Evolutionary conservation across 1,284 basidiomycete genomes (phyloP), one percentile per base, ranked within the genome.

Genomic region (Cutaneotrichosporon cavernicola): DNA sequence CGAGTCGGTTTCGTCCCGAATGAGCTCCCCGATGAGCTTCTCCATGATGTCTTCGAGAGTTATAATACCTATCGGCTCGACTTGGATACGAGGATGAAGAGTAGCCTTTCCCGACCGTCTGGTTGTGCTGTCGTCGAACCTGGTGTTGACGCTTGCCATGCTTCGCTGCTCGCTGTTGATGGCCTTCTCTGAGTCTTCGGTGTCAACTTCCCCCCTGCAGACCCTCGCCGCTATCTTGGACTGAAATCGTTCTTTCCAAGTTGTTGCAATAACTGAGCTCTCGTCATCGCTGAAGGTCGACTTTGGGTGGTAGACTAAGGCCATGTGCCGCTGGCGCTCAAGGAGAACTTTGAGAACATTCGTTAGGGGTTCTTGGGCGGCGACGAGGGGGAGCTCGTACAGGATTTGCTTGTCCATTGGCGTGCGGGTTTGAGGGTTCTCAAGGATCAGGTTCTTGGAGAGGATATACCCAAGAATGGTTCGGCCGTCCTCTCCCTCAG

Each of bases 41-140:
- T 96, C 92, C 10, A 96, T 83, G 18, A 96, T 91, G 70, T 96
- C 92, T 78, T 96, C 93, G 3, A 96, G 84, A 1, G 93, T 96
- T 69, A 96, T 95, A 75, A 96, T 92, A 65, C 93, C 93, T 30
- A 96, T 82, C 1, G 92, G 92, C 85, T 88, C 76, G 88, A 90
- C 76, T 62, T 78, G 75, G 56, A 90, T 85, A 89, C 18, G 18
- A 18, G 16, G 13, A 5, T 40, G 38, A 14, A 1, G 43, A 8
- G 43, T n/a, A 7, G 7, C 18, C 7, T 6, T n/a, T 2, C 18
- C 43, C 40, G 5, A 13, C 18, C 16, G 43, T 18, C 18, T 18
- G 43, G 43, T 16, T 16, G 43, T 18, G 18, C 18, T n/a, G 43
- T 6, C 18, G 18, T 46, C 18, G 43, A 46, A 8, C 18, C 18